Base-by-base conservation (phyloP, 2,329 filamentous ascomycete genomes). In the Monosporascus cannonballus region DNA sequence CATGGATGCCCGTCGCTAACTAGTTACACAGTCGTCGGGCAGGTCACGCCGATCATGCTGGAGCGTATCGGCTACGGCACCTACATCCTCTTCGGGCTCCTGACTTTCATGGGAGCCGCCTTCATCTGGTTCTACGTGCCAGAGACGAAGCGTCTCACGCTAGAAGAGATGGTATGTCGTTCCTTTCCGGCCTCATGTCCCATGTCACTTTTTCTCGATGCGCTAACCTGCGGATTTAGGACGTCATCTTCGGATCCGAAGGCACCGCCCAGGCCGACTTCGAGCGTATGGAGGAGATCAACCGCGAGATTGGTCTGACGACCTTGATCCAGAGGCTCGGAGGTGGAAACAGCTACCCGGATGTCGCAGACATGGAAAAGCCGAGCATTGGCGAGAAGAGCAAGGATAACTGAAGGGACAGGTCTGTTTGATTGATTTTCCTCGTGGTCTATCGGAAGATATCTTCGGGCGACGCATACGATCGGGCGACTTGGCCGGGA, bases 211-310 rank as follows among this genome's bases (percentile, higher is more conserved):
- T 2, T 34, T 34, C 30, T 34, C 11, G 30, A 38, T 42, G 18
- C 18, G 39, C 39, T 42, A 24, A 42, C 39, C 9, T 36, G 6
- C 2, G 49, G 45, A 3, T 30, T n/a, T 37, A 78, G 79, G 85
- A 89, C 59, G 74, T 85, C 18, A 76, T 89, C 41, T 87, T 89
- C 59, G 84, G 84, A 14, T 81, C 78, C 3, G 79, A 83, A 55
- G 85, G 86, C n/a, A 78, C 80, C 3, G 85, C 85, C 0, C 77
- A 81, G 48, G 81, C 83, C 2, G 86, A 90, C 62, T 76, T 79
- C 50, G 83, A 87, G 69, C 78, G 86, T 27, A 89, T 89, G 84
- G 77, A 77, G n/a, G 81, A 86, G 66, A 88, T 90, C 61, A 85
- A 89, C 65, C 71, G 73, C 34, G 85, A 89, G 61, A 83, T 90